These are phyloP conservation scores for Pseudocercospora vitis DNA, from an alignment of 2,329 filamentous ascomycete genomes.

Conservation along the genomic window DNA sequence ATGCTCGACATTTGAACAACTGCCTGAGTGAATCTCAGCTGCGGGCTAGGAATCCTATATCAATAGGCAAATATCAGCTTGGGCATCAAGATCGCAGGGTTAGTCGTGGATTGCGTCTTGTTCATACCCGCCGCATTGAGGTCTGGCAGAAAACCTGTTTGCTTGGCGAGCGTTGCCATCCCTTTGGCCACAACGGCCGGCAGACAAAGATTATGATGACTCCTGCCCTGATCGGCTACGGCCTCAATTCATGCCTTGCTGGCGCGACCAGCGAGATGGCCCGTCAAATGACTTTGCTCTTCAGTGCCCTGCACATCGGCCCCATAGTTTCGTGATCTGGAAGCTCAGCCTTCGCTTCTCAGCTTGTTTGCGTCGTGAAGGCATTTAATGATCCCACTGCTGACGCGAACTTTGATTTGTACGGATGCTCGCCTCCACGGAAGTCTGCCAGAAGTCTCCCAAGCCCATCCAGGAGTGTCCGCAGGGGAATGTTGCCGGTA, in stretches of 20 bases:
- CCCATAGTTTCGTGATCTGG: too few relatives aligned
- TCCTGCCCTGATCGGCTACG: conserved; percentile 15
- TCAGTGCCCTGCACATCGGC: too few relatives aligned
- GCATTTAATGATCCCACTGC: conserved; percentile 13
- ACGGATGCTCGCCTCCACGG: conserved; percentile 27
- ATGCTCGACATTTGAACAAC: conserved; percentile 42
- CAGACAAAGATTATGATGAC: conserved; percentile 12
- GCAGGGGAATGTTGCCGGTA: neutral
- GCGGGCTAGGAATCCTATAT: conserved; percentile 44
- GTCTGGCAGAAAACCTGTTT: conserved; percentile 37
- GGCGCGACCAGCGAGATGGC: conserved; percentile 17
- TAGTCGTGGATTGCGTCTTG: conserved; percentile 48
- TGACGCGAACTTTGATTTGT: conserved; percentile 22
- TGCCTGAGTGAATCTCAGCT: conserved; percentile 43
- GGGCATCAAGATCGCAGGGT: conserved; percentile 45
- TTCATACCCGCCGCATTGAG: conserved; percentile 53
- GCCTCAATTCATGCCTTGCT: conserved; percentile 14
- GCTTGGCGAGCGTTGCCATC: conserved; percentile 14
- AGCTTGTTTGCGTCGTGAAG: neutral
- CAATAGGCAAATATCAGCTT: conserved; percentile 44
- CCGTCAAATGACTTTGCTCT: conserved; percentile 23
- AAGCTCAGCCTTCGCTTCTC: too few relatives aligned
- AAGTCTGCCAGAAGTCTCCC: conserved; percentile 25
- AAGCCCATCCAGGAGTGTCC: conserved; percentile 20
- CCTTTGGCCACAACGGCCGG: conserved; percentile 13